Base-by-base conservation (phyloP, 257 asterid genomes). In the Salvia miltiorrhiza region DNA sequence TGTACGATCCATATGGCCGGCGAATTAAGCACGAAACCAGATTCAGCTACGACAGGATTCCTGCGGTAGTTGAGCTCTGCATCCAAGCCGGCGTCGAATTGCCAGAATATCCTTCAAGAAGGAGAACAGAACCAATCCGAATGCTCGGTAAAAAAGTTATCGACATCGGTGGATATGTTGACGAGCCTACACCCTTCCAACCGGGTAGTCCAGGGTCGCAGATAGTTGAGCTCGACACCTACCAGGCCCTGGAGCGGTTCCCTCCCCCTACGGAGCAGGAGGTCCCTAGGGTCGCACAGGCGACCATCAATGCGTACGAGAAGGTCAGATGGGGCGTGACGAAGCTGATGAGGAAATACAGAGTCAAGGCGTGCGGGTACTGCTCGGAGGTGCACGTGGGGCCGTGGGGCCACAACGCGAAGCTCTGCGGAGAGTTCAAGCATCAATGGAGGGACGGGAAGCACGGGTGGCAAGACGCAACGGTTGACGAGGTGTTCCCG, bases 381-480 rank as follows among this genome's bases (percentile, higher is more conserved):
- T 93, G 99, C 81, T 74, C 96, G 0, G 99, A 93, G 83, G 92
- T 93, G 63, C 97, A 93, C 28, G 96, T 90, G 48, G 99, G 99
- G 14, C 96, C 99, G 0, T 90, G 96, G 87, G 99, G 99, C 41
- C 99, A 93, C 80, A 86, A 88, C 5, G 98, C 86, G 4, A 90
- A 88, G 86, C 96, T 90, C 45, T 90, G 99, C 4, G 97, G 97
- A 1, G 97, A 84, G 68, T 90, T 90, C 56, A 93, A 93, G 87
- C 97, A 93, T 78, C 97, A 90, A 8, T 90, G 96, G 99, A 86
- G 97, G 61, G 97, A 90, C 39, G 99, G 96, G 67, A 90, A 90
- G 73, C 97, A 93, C 65, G 99, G 97, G 7, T 93, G 97, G 99
- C 99, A 90, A 76, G 97, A 87, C 45, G 97, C 99, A 0, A 90